Evolutionary conservation across 1,284 basidiomycete genomes (phyloP), one percentile per base, ranked within the genome.

Genomic region (Nidula niveotomentosa): DNA sequence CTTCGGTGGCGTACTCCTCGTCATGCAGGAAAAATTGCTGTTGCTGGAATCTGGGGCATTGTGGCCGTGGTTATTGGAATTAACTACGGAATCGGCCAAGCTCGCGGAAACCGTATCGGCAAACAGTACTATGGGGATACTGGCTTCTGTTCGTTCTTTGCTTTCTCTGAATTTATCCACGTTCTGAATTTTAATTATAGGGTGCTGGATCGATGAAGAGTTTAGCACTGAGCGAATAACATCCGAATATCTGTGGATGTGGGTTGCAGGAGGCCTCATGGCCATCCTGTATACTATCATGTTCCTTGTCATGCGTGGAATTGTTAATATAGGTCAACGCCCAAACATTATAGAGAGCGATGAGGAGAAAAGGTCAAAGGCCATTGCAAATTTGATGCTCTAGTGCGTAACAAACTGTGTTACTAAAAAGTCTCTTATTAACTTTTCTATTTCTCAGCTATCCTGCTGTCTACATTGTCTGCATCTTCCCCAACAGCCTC

Each of bases 241-340:
- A 6, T 67, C 81, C 7, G 80, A 82, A 59, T 83, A 81, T 54
- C 54, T 80, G n/a, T 83, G 79, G 79, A 68, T 82, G 56, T 84
- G 79, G 77, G 53, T 75, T 9, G 67, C 79, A 2, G 75, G 71
- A 3, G 48, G 65, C 6, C 48, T 59, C 6, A 66, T 66, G 62
- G 51, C 58, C 15, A 54, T 65, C 8, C 56, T 69, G 6, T 69
- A 69, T 46, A 55, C 56, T 15, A 58, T 62, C 36, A 69, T 65
- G 64, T 67, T 65, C 35, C 58, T 80, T 5, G 72, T 78, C 12
- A 65, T 81, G 53, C 67, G 70, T 44, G 68, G 69, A 33, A 65
- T 61, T 51, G 35, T 69, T 12, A 56, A 61, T n/a, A 56, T 70
- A 12, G 64, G 62, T 18, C 52, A 60, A 23, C 58, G 55, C 3